Evolutionary conservation across 2,329 filamentous ascomycete genomes (phyloP), one percentile per base, ranked within the genome.

Genomic region (Arthrobotrys pseudoclavata): DNA sequence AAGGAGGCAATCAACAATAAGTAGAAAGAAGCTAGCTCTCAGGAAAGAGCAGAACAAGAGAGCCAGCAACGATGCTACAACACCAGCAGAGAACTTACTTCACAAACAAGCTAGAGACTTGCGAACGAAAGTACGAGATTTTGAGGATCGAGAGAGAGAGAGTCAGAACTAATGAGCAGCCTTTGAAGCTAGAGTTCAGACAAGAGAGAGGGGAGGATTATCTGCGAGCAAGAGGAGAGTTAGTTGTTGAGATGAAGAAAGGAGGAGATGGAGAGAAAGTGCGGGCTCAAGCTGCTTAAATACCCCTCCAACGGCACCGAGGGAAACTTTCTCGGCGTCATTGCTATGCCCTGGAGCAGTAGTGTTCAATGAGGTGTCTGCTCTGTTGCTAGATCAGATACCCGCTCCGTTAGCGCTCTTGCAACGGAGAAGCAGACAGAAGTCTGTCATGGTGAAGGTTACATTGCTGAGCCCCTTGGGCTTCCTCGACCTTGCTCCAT

Each of bases 81-180:
- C 10, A 22, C 9, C 4, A 53, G 18, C 15, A 13, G 15, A 9
- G 18, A 40, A 50, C 48, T 37, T 52, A 50, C 48, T 66, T 66
- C 22, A 55, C 34, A 5, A 24, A 42, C 50, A 47, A 48, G 37
- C 26, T 29, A n/a, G 4, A 53, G 7, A 48, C n/a, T 31, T 42
- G 37, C 18, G 48, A 69, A 47, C 1, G 50, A 45, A 50, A 57
- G 37, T 29, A 40, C 31, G 48, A 45, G 50, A 69, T 29, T n/a
- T 22, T 10, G 12, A 69, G 31, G 45, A 40, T 60, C 48, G 18
- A 18, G 37, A 60, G 64, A 60, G 64, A 45, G 48, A 47, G 20
- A 42, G 31, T 53, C 26, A 34, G 53, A 47, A 60, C 29, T 29
- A 60, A 40, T 47, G 20, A 34, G 2, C n/a, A 55, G 37, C 24